Evolutionary conservation across 805 yeast species (phyloP), one percentile per base, ranked within the genome.

Genomic region (Lipomyces sp.): DNA sequence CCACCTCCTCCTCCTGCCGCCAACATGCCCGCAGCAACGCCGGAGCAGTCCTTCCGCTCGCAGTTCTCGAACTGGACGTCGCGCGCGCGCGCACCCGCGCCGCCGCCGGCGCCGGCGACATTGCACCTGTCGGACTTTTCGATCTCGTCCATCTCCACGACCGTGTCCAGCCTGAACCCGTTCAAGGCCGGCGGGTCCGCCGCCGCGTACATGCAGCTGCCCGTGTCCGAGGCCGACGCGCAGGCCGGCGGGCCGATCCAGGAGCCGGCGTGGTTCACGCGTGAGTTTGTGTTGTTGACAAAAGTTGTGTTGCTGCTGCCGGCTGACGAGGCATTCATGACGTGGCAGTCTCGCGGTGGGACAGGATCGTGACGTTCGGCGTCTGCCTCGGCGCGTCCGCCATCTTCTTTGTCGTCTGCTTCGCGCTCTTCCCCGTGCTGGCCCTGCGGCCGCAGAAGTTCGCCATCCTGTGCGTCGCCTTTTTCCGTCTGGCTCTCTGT

Each of bases 381-480:
- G 79, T 84, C 47, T 86, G 95, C 61, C 70, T 93, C 3, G 74
- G 78, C 0, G 93, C 90, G 0, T 79, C 96, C 0, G 70, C 77
- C n/a, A 80, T 84, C 1, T 88, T 96, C 63, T 93, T 91, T 68
- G 76, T 82, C 11, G 68, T 91, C 24, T 86, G 96, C 58, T 78
- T 91, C 56, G 80, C 88, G 41, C 70, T 91, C 61, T 83, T 93
- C 67, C 98, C 98, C 0, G 89, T 91, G 14, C 72, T 93, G 57
- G 90, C 95, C 1, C 70, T 89, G 44, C 83, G 86, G 60, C 98
- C 98, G 14, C 75, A 95, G 43, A 93, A 93, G 67, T 91, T 93
- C 65, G 97, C 95, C 11, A 71, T 71, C 23, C 44, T 55, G 59
- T 55, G 45, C 11, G 50, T 48, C 2, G 10, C 18, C 14, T 5